These are phyloP conservation scores for Ustilago crameri DNA, from an alignment of 1,284 basidiomycete genomes.

Conservation along the genomic window DNA sequence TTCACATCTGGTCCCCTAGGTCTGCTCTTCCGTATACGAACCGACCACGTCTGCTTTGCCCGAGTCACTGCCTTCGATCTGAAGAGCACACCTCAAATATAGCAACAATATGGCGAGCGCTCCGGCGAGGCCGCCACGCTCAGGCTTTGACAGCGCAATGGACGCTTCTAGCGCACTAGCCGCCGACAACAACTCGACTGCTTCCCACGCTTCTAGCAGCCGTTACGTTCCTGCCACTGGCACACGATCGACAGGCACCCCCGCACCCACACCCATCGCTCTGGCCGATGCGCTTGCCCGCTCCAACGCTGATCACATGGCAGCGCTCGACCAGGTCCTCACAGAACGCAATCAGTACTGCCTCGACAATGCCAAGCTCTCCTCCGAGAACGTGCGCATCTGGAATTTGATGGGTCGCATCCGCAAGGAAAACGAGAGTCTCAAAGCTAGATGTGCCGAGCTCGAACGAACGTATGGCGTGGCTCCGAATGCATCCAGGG, in stretches of 20 bases:
- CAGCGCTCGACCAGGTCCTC: conserved; percentile 57
- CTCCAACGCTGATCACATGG: conserved; percentile 36
- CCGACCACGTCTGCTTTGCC: neutral
- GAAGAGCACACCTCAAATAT: neutral
- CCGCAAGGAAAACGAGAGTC: conserved; percentile 59
- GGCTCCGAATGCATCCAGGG: conserved; percentile 10
- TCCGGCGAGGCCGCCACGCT: conserved; percentile 40
- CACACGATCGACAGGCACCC: conserved; percentile 30
- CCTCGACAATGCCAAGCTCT: conserved; percentile 57
- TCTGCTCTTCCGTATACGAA: neutral
- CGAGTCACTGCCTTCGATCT: no score
- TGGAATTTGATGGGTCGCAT: conserved; percentile 63
- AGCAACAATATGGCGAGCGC: conserved; percentile 25
- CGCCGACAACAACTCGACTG: conserved; percentile 32
- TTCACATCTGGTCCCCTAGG: neutral
- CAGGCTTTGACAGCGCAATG: conserved; percentile 33
- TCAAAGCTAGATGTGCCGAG: conserved; percentile 47
- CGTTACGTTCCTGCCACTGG: conserved; percentile 30
- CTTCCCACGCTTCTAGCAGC: conserved; percentile 43
- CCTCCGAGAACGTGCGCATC: conserved; percentile 60
- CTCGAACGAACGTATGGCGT: conserved; percentile 32
- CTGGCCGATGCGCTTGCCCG: conserved; percentile 54
- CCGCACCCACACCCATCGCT: conserved; percentile 46
- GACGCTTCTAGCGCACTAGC: conserved; percentile 13
- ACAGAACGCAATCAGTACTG: conserved; percentile 60